Conservation (phyloP, 2,329 filamentous ascomycete species). For the Chaetomiaceae sp. region DNA sequence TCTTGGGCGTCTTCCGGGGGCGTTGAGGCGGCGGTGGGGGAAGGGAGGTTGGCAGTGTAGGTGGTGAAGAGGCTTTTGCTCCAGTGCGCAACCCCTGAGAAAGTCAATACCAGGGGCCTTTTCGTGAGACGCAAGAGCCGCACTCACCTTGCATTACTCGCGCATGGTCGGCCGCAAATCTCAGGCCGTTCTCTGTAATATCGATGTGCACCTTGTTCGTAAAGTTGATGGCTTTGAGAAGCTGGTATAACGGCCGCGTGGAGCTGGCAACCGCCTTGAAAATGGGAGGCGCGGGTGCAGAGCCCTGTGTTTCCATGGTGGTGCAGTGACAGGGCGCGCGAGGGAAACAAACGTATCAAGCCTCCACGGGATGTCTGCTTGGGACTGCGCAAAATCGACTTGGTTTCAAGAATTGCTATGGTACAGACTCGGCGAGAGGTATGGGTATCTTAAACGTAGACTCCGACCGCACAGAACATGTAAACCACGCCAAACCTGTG, state of each 20-base stretch:
- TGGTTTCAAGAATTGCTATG: conserved; percentile 27
- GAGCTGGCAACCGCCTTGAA: conserved; percentile 75
- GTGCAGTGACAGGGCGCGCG: conserved; percentile 1
- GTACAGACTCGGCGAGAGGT: conserved; percentile 34
- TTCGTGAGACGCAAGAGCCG: no score
- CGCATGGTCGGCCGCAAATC: conserved; percentile 83
- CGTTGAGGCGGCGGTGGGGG: neutral
- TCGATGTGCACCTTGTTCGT: conserved; percentile 59
- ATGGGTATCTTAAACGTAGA: conserved; percentile 77
- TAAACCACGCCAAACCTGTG: conserved; percentile 86
- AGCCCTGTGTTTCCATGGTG: conserved; percentile 20
- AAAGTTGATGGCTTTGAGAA: conserved; percentile 55
- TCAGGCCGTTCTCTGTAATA: conserved; percentile 78
- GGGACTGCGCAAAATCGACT: conserved; percentile 22
- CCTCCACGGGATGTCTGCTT: conserved; percentile 4
- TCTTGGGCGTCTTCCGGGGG: conserved; percentile 34
- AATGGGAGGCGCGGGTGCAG: conserved; percentile 42
- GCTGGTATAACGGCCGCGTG: conserved; percentile 67
- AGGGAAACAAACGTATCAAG: conserved; percentile 9
- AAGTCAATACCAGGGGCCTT: conserved; percentile 30
- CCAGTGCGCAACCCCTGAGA: conserved; percentile 69
- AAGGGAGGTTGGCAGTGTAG: conserved; percentile 63
- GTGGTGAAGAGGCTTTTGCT: conserved; percentile 85
- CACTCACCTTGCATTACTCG: conserved; percentile 81
- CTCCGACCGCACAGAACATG: conserved; percentile 98